A percentile compares a stretch with the other conserved stretches of the same genome.
These are phyloP conservation scores for Rhododendron ferrugineum DNA, from an alignment of 148 eudicot genomes.

Conservation along the genomic window DNA sequence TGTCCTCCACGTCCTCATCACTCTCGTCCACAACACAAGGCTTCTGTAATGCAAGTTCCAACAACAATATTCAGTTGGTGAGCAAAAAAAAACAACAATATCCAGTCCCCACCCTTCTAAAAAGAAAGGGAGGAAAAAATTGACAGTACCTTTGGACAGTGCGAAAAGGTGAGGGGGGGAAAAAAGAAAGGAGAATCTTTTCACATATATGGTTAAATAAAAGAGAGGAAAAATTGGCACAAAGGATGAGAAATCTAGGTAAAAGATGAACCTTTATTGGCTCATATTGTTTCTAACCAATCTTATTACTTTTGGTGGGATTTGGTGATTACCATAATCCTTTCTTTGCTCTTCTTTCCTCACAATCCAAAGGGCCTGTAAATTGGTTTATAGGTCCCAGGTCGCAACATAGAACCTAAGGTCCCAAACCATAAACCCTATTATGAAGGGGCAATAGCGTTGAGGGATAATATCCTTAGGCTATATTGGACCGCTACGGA, in stretches of 20 bases:
- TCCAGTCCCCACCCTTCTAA: not conserved
- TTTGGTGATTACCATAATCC: not conserved
- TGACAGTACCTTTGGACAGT: not conserved
- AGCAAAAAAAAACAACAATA: not conserved
- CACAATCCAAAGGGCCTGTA: not conserved
- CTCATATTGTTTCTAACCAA: not conserved
- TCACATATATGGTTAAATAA: not conserved
- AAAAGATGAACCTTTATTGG: not conserved
- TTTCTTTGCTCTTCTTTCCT: not conserved
- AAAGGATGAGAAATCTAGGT: not conserved
- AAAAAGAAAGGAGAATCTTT: not conserved
- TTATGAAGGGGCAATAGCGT: not conserved
- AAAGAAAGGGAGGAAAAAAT: not conserved
- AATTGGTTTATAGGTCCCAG: not conserved
- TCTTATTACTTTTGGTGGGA: not conserved
- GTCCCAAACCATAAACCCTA: not conserved
- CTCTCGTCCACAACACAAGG: slow-evolving; percentile 43
- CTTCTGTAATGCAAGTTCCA: slow-evolving; percentile 19
- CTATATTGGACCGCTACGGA: not conserved
- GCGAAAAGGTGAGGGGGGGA: not conserved
- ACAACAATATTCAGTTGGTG: not conserved
- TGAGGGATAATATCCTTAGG: not conserved
- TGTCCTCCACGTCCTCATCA: slow-evolving; percentile 49
- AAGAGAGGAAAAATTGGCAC: not conserved
- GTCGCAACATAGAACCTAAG: not conserved